Evolutionary conservation across 306 rosid genomes (phyloP).

Genomic region (Quercus rubra): DNA sequence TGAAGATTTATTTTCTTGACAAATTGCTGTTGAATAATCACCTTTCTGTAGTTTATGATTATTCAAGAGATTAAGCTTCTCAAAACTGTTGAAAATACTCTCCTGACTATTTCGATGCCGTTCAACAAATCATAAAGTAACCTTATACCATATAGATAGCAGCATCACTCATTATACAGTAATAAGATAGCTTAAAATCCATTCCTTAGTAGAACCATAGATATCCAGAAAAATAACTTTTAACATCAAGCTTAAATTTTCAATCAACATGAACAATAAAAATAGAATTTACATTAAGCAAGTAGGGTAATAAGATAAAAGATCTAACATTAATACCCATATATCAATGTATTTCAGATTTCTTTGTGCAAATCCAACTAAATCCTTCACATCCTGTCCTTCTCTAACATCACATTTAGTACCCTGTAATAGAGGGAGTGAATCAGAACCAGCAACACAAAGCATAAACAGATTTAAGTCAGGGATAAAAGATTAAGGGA

Average conservation of each 20-base stretch:
- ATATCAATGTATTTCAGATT: constrained; percentile 73
- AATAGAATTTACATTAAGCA: constrained; percentile 2
- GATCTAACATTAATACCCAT: constrained; percentile 58
- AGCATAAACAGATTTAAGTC: constrained; percentile 15
- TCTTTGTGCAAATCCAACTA: constrained; percentile 75
- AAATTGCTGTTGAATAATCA: not conserved
- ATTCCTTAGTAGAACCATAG: not conserved
- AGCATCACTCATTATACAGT: not conserved
- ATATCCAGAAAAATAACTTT: not conserved
- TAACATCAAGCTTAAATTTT: not conserved
- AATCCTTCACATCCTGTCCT: constrained; percentile 75
- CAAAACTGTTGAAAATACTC: not conserved
- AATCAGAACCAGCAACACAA: constrained; percentile 20
- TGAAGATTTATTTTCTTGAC: not conserved
- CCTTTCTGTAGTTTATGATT: not conserved
- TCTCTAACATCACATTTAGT: constrained; percentile 78
- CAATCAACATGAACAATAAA: not conserved
- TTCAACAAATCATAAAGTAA: not conserved
- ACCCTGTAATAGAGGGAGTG: constrained; percentile 48
- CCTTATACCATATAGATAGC: not conserved
- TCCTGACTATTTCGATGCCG: not conserved
- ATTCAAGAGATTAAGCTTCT: not conserved
- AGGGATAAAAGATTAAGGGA: constrained; percentile 1
- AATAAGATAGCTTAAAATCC: not conserved
- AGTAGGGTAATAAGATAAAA: not conserved